These are phyloP conservation scores for Umbilicaria muhlenbergii DNA, from an alignment of 495 filamentous ascomycete species.

Conservation along the genomic window DNA sequence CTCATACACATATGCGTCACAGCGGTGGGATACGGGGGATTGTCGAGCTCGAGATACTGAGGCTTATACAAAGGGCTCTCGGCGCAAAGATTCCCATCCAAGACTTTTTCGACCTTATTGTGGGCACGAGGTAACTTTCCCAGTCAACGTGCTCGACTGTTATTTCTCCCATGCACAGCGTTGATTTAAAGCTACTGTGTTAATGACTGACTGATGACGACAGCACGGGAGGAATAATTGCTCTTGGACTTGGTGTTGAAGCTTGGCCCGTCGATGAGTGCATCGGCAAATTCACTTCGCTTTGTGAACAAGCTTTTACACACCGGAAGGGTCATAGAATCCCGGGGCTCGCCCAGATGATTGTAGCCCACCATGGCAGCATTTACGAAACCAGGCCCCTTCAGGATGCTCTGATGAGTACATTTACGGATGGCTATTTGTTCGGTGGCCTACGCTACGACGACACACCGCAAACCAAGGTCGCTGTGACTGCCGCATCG, in stretches of 20 bases:
- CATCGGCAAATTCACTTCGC: conserved; percentile 23
- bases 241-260: conserved; percentile 33
- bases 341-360: conserved; percentile 18
- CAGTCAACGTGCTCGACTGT: neutral
- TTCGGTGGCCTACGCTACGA: conserved; percentile 20
- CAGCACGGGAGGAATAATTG: conserved; percentile 38
- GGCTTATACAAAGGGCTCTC: conserved; percentile 16
- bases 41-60: conserved; percentile 25
- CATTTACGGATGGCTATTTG: conserved; percentile 19
- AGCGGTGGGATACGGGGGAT: conserved; percentile 30
- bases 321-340: conserved; percentile 21
- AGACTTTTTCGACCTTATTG: conserved; percentile 29
- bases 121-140: conserved; percentile 25
- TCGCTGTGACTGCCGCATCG: conserved; percentile 31
- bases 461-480: conserved; percentile 14
- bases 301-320: conserved; percentile 28
- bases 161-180: no score
- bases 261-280: conserved; percentile 26
- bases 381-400: conserved; percentile 28
- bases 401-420: conserved; percentile 16
- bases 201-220: neutral
- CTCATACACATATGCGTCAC: neutral
- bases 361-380: conserved; percentile 21
- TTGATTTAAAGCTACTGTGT: neutral
- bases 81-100: conserved; percentile 16